Conservation (phyloP, 2,329 filamentous ascomycete genomes). For the Alternaria sp. region DNA sequence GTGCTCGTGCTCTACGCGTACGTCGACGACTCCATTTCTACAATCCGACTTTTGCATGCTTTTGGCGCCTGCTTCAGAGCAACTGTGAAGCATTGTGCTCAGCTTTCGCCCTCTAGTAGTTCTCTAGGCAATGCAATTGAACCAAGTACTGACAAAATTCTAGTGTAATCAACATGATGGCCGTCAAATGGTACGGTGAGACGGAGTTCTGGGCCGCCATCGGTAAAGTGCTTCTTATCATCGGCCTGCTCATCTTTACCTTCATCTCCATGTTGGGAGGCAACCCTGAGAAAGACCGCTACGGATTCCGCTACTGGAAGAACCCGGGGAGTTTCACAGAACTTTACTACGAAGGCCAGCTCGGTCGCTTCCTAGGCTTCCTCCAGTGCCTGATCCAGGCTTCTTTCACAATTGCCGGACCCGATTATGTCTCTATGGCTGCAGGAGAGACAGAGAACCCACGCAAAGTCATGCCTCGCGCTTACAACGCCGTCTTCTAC, state of each 20-base stretch:
- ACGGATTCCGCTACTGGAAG: conserved; percentile 60
- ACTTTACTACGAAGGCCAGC: conserved; percentile 69
- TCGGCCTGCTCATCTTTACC: conserved; percentile 64
- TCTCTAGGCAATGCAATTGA: background rate
- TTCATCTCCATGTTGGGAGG: conserved; percentile 86
- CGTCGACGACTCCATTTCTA: conserved; percentile 31
- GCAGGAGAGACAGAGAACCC: conserved; percentile 59
- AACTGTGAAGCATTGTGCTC: background rate
- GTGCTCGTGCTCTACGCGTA: conserved; percentile 67
- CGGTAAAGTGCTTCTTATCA: conserved; percentile 59
- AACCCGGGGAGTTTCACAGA: conserved; percentile 75
- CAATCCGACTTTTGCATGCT: background rate
- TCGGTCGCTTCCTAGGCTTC: conserved; percentile 81
- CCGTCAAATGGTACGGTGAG: conserved; percentile 58
- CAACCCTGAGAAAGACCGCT: conserved; percentile 69
- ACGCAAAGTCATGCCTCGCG: conserved; percentile 68
- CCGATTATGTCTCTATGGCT: conserved; percentile 60
- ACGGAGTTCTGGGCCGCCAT: conserved; percentile 79
- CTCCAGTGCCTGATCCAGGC: conserved; percentile 75
- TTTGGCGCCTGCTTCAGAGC: background rate
- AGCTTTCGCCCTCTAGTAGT: background rate
- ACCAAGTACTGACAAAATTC: conserved; percentile 16
- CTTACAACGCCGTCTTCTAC: conserved; percentile 82
- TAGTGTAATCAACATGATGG: conserved; percentile 72
- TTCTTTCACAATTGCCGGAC: conserved; percentile 58